phyloP scores from a whole-genome alignment of 2,329 filamentous ascomycete genomes.

The Triangularia verruculosa region DNA sequence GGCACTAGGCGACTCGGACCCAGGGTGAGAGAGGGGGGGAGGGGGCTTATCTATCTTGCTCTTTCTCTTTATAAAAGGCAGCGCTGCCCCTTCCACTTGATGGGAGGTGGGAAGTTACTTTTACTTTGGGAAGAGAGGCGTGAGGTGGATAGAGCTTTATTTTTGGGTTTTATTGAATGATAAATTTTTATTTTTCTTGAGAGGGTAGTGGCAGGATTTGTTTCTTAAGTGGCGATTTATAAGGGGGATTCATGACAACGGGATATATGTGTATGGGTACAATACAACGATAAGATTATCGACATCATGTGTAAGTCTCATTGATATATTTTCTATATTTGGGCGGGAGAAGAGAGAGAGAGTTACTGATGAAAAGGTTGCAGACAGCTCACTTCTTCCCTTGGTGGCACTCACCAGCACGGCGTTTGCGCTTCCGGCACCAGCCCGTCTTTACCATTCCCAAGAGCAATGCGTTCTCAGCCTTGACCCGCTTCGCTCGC shows the following conservation, averaged over 20 bases:
- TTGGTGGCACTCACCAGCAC: not conserved
- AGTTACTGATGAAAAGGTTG: too few relatives aligned
- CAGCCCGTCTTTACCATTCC: not conserved
- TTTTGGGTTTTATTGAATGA: too few relatives aligned
- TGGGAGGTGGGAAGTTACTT: not conserved
- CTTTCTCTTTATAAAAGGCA: not conserved
- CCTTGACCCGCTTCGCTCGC: not conserved
- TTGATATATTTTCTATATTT: not conserved
- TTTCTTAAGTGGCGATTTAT: not conserved
- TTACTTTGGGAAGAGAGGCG: not conserved
- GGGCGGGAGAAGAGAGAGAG: too few relatives aligned
- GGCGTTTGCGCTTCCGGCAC: not conserved
- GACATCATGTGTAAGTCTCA: not conserved
- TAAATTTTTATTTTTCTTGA: too few relatives aligned
- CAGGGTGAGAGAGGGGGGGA: not conserved
- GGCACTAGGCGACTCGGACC: too few relatives aligned
- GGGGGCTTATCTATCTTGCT: not conserved
- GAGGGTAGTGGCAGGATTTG: not conserved
- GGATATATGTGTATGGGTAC: not conserved
- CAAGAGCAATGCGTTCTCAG: slow-evolving; percentile 11
- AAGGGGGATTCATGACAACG: not conserved
- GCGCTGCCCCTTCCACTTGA: not conserved
- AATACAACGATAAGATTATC: too few relatives aligned
- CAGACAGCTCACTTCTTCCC: not conserved
- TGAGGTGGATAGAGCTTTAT: not conserved